phyloP scores from a whole-genome alignment of 495 filamentous ascomycete species.

The Daldinia childiae region DNA sequence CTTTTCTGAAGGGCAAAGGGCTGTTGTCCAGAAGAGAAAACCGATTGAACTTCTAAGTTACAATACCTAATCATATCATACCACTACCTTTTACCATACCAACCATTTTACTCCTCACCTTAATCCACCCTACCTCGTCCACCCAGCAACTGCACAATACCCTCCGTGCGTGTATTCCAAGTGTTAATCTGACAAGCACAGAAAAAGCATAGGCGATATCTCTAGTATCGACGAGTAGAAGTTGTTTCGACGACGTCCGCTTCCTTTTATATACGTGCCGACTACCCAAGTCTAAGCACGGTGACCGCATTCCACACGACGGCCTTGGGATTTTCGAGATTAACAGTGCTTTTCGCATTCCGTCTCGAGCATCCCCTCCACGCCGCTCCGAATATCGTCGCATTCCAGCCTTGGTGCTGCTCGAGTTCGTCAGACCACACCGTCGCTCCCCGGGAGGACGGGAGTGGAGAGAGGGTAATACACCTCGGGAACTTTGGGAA shows the following conservation, averaged over 20 bases:
- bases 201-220: conserved; percentile 9
- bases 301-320: conserved; percentile 35
- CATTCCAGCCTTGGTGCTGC: conserved; percentile 45
- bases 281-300: conserved; percentile 5
- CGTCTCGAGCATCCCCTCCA: conserved; percentile 34
- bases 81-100: conserved; percentile 20
- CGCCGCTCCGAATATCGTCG: conserved; percentile 22
- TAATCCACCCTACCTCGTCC: conserved; percentile 14
- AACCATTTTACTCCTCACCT: conserved; percentile 5
- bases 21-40: conserved; percentile 38
- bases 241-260: conserved; percentile 5
- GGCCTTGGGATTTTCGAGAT: conserved; percentile 42
- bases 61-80: conserved; percentile 22
- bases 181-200: conserved; percentile 41
- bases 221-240: conserved; percentile 22
- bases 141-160: conserved; percentile 18
- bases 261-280: conserved; percentile 28
- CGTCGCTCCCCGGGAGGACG: conserved; percentile 55
- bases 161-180: conserved; percentile 22
- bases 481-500: conserved; percentile 39
- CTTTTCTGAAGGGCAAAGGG: conserved; percentile 38
- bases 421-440: conserved; percentile 41
- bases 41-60: conserved; percentile 43
- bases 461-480: conserved; percentile 47
- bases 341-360: conserved; percentile 41